phyloP scores from a whole-genome alignment of 192 early-diverging fungal species.

The Chytriomyces confervae region DNA sequence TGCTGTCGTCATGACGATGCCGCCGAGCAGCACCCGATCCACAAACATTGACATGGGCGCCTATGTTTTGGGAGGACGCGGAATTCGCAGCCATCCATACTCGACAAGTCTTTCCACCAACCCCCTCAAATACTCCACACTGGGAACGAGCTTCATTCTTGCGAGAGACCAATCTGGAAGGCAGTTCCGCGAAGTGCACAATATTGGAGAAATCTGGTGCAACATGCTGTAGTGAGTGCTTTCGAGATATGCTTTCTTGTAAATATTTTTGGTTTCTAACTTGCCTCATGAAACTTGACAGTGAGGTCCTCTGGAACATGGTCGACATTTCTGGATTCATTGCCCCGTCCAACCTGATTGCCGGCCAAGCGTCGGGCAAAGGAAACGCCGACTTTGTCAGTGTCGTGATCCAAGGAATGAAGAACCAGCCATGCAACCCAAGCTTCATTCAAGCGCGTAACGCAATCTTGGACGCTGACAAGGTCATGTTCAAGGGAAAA shows the following conservation, averaged over 20 bases:
- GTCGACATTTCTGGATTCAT: slow-evolving; percentile 46
- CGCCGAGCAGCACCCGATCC: slow-evolving; percentile 45
- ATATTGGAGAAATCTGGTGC: slow-evolving; percentile 68
- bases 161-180: slow-evolving; percentile 24
- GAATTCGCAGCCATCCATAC: slow-evolving; percentile 67
- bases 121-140: slow-evolving; percentile 43
- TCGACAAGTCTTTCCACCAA: slow-evolving; percentile 57
- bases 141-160: slow-evolving; percentile 64
- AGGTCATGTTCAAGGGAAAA: slow-evolving; percentile 40
- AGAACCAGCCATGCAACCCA: slow-evolving; percentile 58
- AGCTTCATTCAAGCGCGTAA: slow-evolving; percentile 54
- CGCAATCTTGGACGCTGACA: slow-evolving; percentile 51
- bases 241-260: background rate
- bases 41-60: slow-evolving; percentile 52
- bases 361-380: slow-evolving; percentile 20
- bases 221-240: slow-evolving; percentile 33
- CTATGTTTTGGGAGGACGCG: slow-evolving; percentile 44
- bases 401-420: slow-evolving; percentile 56
- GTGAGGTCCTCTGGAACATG: slow-evolving; percentile 70
- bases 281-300: slow-evolving; percentile 59
- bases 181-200: slow-evolving; percentile 53
- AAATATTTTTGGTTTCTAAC: background rate
- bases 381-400: slow-evolving; percentile 48
- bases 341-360: slow-evolving; percentile 27
- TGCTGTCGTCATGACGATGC: slow-evolving; percentile 62